Base-by-base conservation (phyloP, 2,329 filamentous ascomycete species). In the Cordyceps fumosorosea region DNA sequence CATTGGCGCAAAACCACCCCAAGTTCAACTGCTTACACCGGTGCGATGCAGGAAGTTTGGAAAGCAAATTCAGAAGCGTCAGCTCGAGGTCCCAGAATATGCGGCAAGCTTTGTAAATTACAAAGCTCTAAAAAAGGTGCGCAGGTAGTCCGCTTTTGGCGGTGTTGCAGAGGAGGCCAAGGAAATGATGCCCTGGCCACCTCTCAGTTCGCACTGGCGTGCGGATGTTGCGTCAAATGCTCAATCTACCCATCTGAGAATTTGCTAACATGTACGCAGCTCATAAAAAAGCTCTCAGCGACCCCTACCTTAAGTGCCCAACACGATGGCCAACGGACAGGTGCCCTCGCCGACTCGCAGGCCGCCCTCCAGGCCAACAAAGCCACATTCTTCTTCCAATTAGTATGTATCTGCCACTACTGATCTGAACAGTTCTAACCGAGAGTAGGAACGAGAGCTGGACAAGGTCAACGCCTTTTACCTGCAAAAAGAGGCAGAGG, bases 391-490 rank as follows among this genome's bases (percentile, higher is more conserved):
- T 99, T 99, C 83, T 98, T 98, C 75, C 90, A 95, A 76, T 81
- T 99, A 76, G 92, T 96, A 84, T 73, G 86, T 67, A 60, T 55
- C 56, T 55, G 60, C 52, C 55, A 60, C 24, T 63, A 58, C 22
- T 64, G 63, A 14, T 59, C 66, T 57, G 24, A 65, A 44, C 66
- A 76, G 65, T 78, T 83, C 65, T 84, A 69, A 62, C 45, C 29
- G 40, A 2, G 5, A 45, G 64, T 73, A 96, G 92, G 95, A 99
- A 82, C 88, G 95, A 69, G 95, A 99, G 76, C 85, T 99, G 61
- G 95, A 98, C 76, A 99, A 98, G 75, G 95, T 99, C 76, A 99
- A 99, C 76, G 91, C 87, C 16, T 97, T 97, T 76, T 99, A 99
- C 74, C 78, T 98, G 42, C 95, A 98, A 74, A 99, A 99, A 74